Percentiles rank a stretch among this genome's conserved stretches.
These are phyloP conservation scores for Fusarium sp. DNA, from an alignment of 2,329 filamentous ascomycete genomes.

Conservation along the genomic window DNA sequence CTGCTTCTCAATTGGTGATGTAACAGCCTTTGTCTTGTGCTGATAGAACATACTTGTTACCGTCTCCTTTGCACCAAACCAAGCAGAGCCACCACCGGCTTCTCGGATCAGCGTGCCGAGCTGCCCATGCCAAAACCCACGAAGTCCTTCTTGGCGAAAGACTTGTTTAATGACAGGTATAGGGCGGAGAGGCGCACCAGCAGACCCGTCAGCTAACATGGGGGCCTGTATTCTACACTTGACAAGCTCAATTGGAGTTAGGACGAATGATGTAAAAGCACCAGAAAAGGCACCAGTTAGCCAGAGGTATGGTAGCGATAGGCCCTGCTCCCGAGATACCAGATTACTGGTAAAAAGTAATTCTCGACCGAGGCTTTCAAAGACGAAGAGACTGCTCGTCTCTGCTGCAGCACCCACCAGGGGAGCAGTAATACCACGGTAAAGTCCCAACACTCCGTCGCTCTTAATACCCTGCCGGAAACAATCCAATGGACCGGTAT, in stretches of 20 bases:
- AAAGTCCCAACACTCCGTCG: constrained; percentile 86
- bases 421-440: constrained; percentile 92
- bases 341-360: constrained; percentile 68
- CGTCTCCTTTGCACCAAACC: constrained; percentile 94
- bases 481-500: constrained; percentile 90
- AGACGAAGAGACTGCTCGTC: constrained; percentile 93
- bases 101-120: constrained; percentile 93
- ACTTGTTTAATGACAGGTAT: constrained; percentile 81
- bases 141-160: constrained; percentile 83
- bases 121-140: constrained; percentile 96
- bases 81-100: constrained; percentile 91
- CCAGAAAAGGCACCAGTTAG: constrained; percentile 88
- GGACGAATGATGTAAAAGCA: constrained; percentile 87
- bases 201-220: constrained; percentile 57
- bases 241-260: constrained; percentile 96
- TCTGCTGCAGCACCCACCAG: constrained; percentile 92
- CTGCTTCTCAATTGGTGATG: constrained; percentile 57
- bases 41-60: constrained; percentile 78
- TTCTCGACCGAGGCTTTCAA: constrained; percentile 81
- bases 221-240: constrained; percentile 98
- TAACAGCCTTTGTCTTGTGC: constrained; percentile 61
- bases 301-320: constrained; percentile 82
- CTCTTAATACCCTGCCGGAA: constrained; percentile 86
- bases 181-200: constrained; percentile 69
- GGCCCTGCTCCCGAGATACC: constrained; percentile 65